phyloP scores from a whole-genome alignment of 495 filamentous ascomycete genomes.

The Aspergillus bridgeri region DNA sequence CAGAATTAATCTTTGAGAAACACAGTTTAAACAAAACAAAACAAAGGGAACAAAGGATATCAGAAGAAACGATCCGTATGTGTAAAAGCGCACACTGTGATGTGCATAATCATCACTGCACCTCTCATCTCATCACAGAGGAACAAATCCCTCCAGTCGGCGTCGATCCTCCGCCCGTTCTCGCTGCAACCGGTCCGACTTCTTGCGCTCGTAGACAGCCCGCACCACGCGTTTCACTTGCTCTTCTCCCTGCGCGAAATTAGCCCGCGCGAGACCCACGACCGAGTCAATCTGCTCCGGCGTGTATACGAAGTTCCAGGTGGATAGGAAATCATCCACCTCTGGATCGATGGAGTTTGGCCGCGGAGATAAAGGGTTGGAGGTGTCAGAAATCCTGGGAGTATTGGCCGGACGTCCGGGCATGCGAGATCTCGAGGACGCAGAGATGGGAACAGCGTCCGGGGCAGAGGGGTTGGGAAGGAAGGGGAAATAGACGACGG shows the following conservation, averaged over 20 bases:
- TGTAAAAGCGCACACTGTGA: not conserved
- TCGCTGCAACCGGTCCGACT: conserved; percentile 57
- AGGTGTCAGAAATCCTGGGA: conserved; percentile 16
- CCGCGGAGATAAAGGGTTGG: conserved; percentile 34
- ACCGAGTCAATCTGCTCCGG: conserved; percentile 80
- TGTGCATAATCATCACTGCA: no score
- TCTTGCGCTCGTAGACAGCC: conserved; percentile 92
- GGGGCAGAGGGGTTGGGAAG: conserved; percentile 64
- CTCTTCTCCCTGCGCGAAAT: conserved; percentile 76
- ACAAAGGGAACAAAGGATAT: not conserved
- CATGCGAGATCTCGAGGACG: conserved; percentile 22
- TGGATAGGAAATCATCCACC: conserved; percentile 78
- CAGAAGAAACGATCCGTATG: not conserved
- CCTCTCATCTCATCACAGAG: conserved; percentile 21
- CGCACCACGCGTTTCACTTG: conserved; percentile 73
- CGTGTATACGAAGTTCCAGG: conserved; percentile 97
- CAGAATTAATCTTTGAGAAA: not conserved
- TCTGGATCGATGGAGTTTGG: conserved; percentile 78
- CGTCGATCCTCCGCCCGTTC: conserved; percentile 49
- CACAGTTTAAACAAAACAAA: not conserved
- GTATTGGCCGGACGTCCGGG: conserved; percentile 18
- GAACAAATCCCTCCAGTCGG: conserved; percentile 40
- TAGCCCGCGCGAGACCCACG: conserved; percentile 76
- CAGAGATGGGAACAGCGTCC: conserved; percentile 24
- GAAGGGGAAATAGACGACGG: conserved; percentile 88